Evolutionary conservation across 371 early-diverging fungal genomes (phyloP).

Genomic region (Mortierella sp.): DNA sequence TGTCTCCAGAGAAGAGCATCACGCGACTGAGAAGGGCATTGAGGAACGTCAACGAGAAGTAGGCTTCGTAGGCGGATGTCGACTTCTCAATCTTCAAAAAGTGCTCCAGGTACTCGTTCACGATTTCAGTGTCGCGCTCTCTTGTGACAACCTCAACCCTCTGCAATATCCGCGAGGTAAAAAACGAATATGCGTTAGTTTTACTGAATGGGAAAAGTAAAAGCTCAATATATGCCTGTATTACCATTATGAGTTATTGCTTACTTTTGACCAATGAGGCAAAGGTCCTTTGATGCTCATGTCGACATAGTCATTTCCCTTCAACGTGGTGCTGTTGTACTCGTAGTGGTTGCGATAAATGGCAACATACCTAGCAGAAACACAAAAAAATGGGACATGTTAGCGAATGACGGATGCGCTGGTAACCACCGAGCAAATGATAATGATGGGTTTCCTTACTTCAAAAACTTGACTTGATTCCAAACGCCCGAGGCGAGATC

Average conservation of each 20-base stretch:
- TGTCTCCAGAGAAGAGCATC: slow-evolving; percentile 41
- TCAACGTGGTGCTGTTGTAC: slow-evolving; percentile 16
- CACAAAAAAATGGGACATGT: background rate
- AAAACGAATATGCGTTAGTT: background rate
- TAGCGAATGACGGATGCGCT: background rate
- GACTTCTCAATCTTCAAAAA: slow-evolving; percentile 29
- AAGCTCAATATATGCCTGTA: background rate
- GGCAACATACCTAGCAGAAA: slow-evolving; percentile 29
- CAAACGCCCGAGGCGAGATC: slow-evolving; percentile 23
- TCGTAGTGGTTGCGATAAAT: slow-evolving; percentile 25
- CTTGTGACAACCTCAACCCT: slow-evolving; percentile 22
- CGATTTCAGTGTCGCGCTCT: slow-evolving; percentile 21
- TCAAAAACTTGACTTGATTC: slow-evolving; percentile 39
- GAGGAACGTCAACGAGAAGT: slow-evolving; percentile 27
- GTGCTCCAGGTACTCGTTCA: slow-evolving; percentile 29
- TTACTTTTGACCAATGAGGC: slow-evolving; percentile 27
- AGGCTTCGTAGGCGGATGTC: slow-evolving; percentile 16
- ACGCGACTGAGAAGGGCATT: slow-evolving; percentile 17
- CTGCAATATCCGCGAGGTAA: slow-evolving; percentile 9
- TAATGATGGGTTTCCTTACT: slow-evolving; percentile 4
- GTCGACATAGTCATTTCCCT: slow-evolving; percentile 12
- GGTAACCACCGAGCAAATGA: no score
- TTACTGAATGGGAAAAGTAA: background rate
- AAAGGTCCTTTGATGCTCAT: background rate
- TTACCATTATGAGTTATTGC: background rate